Base-by-base conservation (phyloP, 805 yeast species). In the Sugiyamaella marilandica region DNA sequence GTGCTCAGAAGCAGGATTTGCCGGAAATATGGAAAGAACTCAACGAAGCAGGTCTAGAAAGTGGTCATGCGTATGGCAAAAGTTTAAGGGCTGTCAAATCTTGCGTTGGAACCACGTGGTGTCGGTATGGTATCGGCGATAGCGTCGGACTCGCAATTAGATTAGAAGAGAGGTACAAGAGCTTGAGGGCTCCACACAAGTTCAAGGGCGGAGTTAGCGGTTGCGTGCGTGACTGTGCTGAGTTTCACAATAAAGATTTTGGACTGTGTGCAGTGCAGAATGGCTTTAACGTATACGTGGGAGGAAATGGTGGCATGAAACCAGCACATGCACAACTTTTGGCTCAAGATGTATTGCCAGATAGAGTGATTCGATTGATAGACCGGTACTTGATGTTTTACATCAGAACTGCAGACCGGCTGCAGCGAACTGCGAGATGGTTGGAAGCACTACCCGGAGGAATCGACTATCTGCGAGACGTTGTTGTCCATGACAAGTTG, bases 251-350 rank as follows among this genome's bases (percentile, higher is more conserved):
- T 11, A 70, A 70, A 52, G 74, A 70, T 52, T 70, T 70, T 55
- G 74, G 74, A 10, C 59, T 70, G 0, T 68, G 72, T 57, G 70
- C 73, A 11, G 72, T 68, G 13, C 68, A 65, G 48, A 66, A 64
- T 50, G 74, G 74, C 1, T 70, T 60, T 55, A 69, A 67, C 51
- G 70, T 70, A 18, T 70, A 54, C 51, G 73, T 69, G 36, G 74
- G 74, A 13, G 74, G 73, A 26, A 70, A 70, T 52, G 74, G 74
- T 44, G 74, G 73, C 53, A 69, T 70, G 73, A 69, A 67, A 43
- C 74, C 74, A 2, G 73, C 74, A 2, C 73, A 69, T 58, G 73
- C 71, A 0, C 66, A 62, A 51, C 60, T 70, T 2, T 54, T 70
- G 31, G 65, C 66, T 29, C 62, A 70, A 2, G 70, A 66, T 55